These are phyloP conservation scores for Melanopsichium pennsylvanicum DNA, from an alignment of 1,284 basidiomycete genomes.

Conservation along the genomic window DNA sequence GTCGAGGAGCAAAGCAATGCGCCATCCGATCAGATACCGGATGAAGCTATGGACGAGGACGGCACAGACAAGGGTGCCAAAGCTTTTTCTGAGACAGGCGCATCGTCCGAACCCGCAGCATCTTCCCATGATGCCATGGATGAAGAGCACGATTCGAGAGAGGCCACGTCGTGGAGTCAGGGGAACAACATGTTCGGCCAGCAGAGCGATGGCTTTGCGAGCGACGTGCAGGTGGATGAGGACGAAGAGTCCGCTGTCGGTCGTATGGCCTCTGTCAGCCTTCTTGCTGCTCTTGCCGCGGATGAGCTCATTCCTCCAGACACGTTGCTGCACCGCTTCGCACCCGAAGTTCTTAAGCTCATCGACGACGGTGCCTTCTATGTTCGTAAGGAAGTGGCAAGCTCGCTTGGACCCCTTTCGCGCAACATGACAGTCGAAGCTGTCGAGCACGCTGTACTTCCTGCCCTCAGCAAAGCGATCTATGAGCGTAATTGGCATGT, in stretches of 20 bases:
- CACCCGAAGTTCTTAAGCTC: conserved; percentile 81
- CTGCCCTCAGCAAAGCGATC: conserved; percentile 77
- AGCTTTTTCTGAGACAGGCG: background rate
- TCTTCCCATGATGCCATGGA: conserved; percentile 17
- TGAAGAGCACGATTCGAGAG: conserved; percentile 17
- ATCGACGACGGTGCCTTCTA: conserved; percentile 80
- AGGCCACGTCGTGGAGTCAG: conserved; percentile 27
- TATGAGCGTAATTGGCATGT: conserved; percentile 82
- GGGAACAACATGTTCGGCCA: conserved; percentile 29
- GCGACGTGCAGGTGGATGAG: conserved; percentile 33
- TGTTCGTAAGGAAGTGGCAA: conserved; percentile 87
- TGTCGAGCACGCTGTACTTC: conserved; percentile 71
- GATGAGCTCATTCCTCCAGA: conserved; percentile 69
- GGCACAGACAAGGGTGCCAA: conserved; percentile 1
- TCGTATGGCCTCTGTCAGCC: conserved; percentile 87
- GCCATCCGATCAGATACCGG: background rate
- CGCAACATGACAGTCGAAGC: conserved; percentile 81
- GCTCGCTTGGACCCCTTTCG: conserved; percentile 85
- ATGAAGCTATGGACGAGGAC: conserved; percentile 37
- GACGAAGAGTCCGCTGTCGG: conserved; percentile 81
- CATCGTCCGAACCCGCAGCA: background rate
- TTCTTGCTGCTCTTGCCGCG: conserved; percentile 79
- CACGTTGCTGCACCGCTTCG: conserved; percentile 75
- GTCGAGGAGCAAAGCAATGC: background rate
- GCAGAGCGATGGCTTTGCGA: conserved; percentile 32